Evolutionary conservation across 495 filamentous ascomycete species (phyloP).

Genomic region (Staphylotrichum longicolle): DNA sequence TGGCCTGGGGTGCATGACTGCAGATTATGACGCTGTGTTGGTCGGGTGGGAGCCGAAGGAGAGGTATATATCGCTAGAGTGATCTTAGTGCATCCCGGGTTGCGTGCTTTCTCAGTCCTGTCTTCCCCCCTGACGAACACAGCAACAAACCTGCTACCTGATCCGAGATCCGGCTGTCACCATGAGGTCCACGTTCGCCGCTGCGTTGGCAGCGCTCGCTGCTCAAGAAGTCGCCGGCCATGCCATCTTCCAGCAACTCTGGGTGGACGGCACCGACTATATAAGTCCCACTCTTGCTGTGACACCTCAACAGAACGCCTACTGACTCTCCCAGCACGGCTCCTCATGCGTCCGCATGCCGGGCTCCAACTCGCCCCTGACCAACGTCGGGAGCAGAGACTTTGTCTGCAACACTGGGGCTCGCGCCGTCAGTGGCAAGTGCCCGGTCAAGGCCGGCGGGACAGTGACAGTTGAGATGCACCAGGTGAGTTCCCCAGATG

Average conservation of each 20-base stretch:
- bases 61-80: conserved; percentile 3
- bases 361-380: conserved; percentile 47
- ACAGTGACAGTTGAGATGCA: conserved; percentile 53
- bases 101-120: neutral
- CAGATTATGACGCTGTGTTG: neutral
- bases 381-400: conserved; percentile 41
- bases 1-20: neutral
- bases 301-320: neutral
- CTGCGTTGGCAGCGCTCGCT: conserved; percentile 33
- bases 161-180: conserved; percentile 1
- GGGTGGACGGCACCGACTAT: conserved; percentile 51
- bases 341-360: conserved; percentile 42
- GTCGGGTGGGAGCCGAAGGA: neutral
- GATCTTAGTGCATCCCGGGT: neutral
- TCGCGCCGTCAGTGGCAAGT: conserved; percentile 40
- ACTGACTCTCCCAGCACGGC: conserved; percentile 34
- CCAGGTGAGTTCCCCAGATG: neutral
- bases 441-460: conserved; percentile 45
- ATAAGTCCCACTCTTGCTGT: conserved; percentile 36
- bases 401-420: conserved; percentile 45
- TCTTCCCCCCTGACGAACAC: too few species aligned
- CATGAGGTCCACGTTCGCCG: conserved; percentile 44
- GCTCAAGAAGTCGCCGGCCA: conserved; percentile 43
- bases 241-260: conserved; percentile 52
- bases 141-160: neutral